These are phyloP conservation scores for Haplographium delicatum DNA, from an alignment of 495 filamentous ascomycete species.

Conservation along the genomic window DNA sequence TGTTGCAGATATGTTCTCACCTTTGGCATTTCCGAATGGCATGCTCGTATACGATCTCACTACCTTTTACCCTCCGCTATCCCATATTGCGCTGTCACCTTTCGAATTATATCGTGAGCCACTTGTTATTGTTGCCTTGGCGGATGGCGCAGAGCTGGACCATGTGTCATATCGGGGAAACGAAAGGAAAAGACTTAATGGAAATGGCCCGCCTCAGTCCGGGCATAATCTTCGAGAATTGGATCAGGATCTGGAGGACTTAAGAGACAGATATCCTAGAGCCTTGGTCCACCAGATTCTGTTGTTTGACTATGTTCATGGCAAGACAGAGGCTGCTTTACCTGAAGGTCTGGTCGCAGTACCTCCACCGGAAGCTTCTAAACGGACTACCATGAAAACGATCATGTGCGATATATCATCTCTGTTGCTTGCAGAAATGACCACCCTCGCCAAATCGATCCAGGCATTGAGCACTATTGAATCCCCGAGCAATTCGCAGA, in stretches of 20 bases:
- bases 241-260: conserved; percentile 59
- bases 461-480: conserved; percentile 76
- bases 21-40: conserved; percentile 83
- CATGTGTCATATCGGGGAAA: conserved; percentile 33
- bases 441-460: conserved; percentile 75
- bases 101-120: conserved; percentile 83
- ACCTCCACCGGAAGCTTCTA: conserved; percentile 63
- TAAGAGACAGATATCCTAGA: conserved; percentile 67
- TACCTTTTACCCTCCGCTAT: conserved; percentile 68
- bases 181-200: conserved; percentile 38
- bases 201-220: conserved; percentile 36
- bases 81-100: conserved; percentile 72
- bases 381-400: conserved; percentile 88
- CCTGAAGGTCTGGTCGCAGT: conserved; percentile 64
- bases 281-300: conserved; percentile 73
- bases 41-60: conserved; percentile 87
- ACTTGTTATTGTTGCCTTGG: conserved; percentile 71
- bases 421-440: conserved; percentile 78
- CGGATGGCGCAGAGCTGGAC: conserved; percentile 61
- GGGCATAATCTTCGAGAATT: conserved; percentile 48
- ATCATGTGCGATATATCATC: conserved; percentile 90
- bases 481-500: conserved; percentile 53
- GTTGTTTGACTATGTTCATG: conserved; percentile 64
- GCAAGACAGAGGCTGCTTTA: conserved; percentile 40
- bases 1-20: conserved; percentile 83